Percentiles rank a stretch among this genome's conserved stretches.
These are phyloP conservation scores for Ustulina deusta DNA, from an alignment of 2,329 filamentous ascomycete genomes.

Conservation along the genomic window DNA sequence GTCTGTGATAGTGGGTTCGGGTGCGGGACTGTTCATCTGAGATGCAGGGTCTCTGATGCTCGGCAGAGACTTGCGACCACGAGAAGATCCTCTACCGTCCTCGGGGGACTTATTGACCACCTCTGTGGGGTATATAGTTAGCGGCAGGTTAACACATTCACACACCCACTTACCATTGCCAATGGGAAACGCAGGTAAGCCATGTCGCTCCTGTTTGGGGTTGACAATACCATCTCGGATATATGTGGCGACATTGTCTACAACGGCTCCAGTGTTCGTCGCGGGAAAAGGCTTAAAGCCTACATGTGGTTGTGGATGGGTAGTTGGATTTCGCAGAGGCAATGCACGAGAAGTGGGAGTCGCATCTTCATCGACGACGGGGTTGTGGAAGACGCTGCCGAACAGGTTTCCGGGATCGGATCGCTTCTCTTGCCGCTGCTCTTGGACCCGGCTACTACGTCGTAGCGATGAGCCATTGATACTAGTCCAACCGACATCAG, in stretches of 20 bases:
- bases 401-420: conserved; percentile 50
- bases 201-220: conserved; percentile 49
- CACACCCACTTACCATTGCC: conserved; percentile 39
- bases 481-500: conserved; percentile 48
- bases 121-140: conserved; percentile 40
- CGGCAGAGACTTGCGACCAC: conserved; percentile 49
- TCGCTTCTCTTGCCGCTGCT: conserved; percentile 48
- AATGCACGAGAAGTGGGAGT: conserved; percentile 42
- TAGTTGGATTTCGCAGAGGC: conserved; percentile 40
- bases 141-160: conserved; percentile 9
- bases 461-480: conserved; percentile 48
- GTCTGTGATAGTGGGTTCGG: conserved; percentile 34
- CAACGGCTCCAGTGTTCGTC: conserved; percentile 25
- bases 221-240: conserved; percentile 44
- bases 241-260: conserved; percentile 24
- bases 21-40: conserved; percentile 41
- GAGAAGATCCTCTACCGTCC: conserved; percentile 46
- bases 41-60: conserved; percentile 45
- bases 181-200: conserved; percentile 46
- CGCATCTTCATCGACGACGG: conserved; percentile 48
- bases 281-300: conserved; percentile 39
- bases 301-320: conserved; percentile 32
- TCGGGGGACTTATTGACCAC: conserved; percentile 40
- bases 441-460: conserved; percentile 46
- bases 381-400: conserved; percentile 51